Evolutionary conservation across 148 eudicot species (phyloP), one percentile per base, ranked within the genome.

Genomic region (Rhododendron molle): DNA sequence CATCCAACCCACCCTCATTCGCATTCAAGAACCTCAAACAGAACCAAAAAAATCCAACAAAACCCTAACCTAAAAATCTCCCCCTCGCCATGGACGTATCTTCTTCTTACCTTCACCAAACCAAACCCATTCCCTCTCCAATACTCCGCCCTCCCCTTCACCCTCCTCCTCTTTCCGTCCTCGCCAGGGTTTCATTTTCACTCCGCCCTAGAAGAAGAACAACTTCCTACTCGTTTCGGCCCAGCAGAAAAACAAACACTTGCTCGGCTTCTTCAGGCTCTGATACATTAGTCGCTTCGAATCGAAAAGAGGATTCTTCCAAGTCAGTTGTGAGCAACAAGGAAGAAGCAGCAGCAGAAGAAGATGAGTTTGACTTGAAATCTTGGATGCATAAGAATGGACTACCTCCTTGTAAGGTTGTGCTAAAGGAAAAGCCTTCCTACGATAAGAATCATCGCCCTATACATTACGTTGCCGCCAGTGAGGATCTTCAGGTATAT

Each of bases 391-490:
- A 95, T 40, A 77, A 76, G 14, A 94, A 97, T 78, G 99, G 99
- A 0, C 85, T 95, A 36, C 95, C 95, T 9, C 91, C 94, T 72
- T 97, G 98, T 74, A 95, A 93, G 84, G 95, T 95, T 65, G 54
- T 93, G 38, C 91, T 97, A 5, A 93, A 94, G 43, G 98, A 95
- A 1, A 86, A 86, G 56, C 88, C 91, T 12, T 93, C 98, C 4
- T 90, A 85, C 76, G 92, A 91, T 89, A 52, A 88, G 21, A 85
- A 89, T 3, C 91, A 85, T 65, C 87, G 80, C 5, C 89, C 98
- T 0, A 97, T 95, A 82, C 99, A 97, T 83, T 97, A 95, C 79
- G 96, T 97, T 81, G 99, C 99, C 2, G 98, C 98, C 2, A 93
- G 95, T 72, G 88, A 95, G 83, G 92, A 94, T 81, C 95, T 97